Evolutionary conservation across 2,329 filamentous ascomycete genomes (phyloP).

Genomic region (Talaromyces sp.): DNA sequence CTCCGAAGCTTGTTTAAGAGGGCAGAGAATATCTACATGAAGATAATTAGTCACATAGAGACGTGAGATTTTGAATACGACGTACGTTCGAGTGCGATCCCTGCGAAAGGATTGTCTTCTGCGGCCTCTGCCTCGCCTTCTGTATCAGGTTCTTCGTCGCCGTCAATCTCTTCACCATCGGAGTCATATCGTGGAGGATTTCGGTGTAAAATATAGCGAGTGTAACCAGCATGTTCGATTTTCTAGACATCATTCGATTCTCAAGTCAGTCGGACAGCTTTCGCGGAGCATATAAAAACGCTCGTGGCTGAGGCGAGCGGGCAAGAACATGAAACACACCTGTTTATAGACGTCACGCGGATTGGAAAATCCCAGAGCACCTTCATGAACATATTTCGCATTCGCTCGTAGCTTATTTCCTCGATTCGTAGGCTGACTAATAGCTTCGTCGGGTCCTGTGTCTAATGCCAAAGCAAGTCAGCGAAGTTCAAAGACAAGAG

Average conservation of each 20-base stretch:
- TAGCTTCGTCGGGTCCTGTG: slow-evolving; percentile 49
- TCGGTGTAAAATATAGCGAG: slow-evolving; percentile 55
- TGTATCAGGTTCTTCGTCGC: slow-evolving; percentile 52
- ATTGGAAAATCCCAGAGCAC: slow-evolving; percentile 50
- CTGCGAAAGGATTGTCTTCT: slow-evolving; percentile 60
- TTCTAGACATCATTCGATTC: slow-evolving; percentile 38
- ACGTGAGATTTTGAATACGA: slow-evolving; percentile 11
- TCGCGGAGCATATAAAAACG: neutral
- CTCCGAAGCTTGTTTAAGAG: slow-evolving; percentile 60
- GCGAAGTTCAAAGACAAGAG: neutral
- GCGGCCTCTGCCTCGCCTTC: slow-evolving; percentile 56
- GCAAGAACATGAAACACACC: slow-evolving; percentile 35
- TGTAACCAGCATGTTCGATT: slow-evolving; percentile 61
- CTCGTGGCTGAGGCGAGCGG: neutral
- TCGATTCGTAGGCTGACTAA: slow-evolving; percentile 54
- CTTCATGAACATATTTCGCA: slow-evolving; percentile 54
- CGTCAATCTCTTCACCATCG: slow-evolving; percentile 60
- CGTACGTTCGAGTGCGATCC: slow-evolving; percentile 55
- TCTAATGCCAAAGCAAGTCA: slow-evolving; percentile 25
- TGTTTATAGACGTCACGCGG: slow-evolving; percentile 54
- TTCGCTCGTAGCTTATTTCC: slow-evolving; percentile 60
- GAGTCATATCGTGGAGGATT: slow-evolving; percentile 60
- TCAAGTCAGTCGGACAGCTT: neutral
- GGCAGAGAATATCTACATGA: slow-evolving; percentile 53
- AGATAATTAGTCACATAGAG: slow-evolving; percentile 16